Conservation (phyloP, 352 stramenopile species). For the Plasmopara muralis region DNA sequence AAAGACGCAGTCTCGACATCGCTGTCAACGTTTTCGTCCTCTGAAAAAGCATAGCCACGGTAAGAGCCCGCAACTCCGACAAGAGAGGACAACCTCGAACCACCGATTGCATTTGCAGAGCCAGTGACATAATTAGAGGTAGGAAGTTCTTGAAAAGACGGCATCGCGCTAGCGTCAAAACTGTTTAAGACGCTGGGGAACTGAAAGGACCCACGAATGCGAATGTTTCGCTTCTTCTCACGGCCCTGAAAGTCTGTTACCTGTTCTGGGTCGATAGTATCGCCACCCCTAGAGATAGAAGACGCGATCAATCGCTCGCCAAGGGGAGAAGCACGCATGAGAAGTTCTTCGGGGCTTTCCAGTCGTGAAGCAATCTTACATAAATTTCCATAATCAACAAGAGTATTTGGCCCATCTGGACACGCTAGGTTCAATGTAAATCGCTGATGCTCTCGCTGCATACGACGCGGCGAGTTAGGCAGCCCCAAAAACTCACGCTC, state of each 20-base stretch:
- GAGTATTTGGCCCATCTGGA: no score
- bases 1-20: conserved; percentile 47
- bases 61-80: conserved; percentile 23
- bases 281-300: conserved; percentile 11
- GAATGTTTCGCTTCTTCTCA: conserved; percentile 35
- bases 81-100: conserved; percentile 10
- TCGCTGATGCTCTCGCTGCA: conserved; percentile 32
- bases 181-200: conserved; percentile 1
- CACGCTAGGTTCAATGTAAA: neutral
- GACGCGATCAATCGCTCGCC: conserved; percentile 47
- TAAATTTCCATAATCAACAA: no score
- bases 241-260: conserved; percentile 8
- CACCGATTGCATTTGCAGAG: conserved; percentile 9
- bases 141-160: conserved; percentile 18
- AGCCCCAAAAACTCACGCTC: conserved; percentile 62
- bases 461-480: conserved; percentile 48
- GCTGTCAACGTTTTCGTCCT: conserved; percentile 69
- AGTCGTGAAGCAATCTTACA: no score
- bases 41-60: conserved; percentile 74
- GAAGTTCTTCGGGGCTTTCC: conserved; percentile 48
- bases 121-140: conserved; percentile 8
- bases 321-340: conserved; percentile 51
- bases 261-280: conserved; percentile 15
- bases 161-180: conserved; percentile 12
- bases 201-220: conserved; percentile 45